These are phyloP conservation scores for Eutrema japonicum DNA, from an alignment of 345 rosid species.

Conservation along the genomic window DNA sequence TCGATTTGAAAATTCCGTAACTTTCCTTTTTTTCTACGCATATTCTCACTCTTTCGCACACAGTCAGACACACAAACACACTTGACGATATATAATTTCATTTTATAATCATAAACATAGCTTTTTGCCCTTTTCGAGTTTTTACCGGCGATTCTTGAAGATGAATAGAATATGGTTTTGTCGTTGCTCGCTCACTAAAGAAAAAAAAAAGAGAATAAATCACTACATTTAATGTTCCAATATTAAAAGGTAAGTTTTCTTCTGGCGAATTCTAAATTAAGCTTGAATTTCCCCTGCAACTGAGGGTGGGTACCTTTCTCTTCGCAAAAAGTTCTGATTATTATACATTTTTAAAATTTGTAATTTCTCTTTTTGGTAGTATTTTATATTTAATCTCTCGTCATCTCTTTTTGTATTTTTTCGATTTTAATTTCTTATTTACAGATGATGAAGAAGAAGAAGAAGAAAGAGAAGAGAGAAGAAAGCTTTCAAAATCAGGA, in stretches of 20 bases:
- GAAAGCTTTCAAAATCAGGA: slow-evolving; percentile 19
- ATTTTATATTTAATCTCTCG: slow-evolving; percentile 33
- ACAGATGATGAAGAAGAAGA: slow-evolving; percentile 45
- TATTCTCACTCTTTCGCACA: slow-evolving; percentile 24
- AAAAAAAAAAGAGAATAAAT: slow-evolving; percentile 1
- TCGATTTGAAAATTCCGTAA: slow-evolving; percentile 31
- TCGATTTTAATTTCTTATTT: slow-evolving; percentile 36
- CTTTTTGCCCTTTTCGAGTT: slow-evolving; percentile 37
- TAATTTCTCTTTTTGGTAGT: slow-evolving; percentile 22
- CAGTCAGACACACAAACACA: slow-evolving; percentile 26
- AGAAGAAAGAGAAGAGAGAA: slow-evolving; percentile 26
- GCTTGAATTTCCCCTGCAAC: slow-evolving; percentile 40
- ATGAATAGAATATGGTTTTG: slow-evolving; percentile 35
- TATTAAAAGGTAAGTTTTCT: background rate
- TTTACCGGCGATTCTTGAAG: slow-evolving; percentile 25
- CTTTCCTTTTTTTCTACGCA: slow-evolving; percentile 22
- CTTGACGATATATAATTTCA: slow-evolving; percentile 10
- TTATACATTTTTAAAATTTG: background rate
- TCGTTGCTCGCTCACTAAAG: slow-evolving; percentile 32
- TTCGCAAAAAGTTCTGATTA: slow-evolving; percentile 22
- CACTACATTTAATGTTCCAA: slow-evolving; percentile 26
- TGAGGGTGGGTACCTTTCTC: slow-evolving; percentile 36
- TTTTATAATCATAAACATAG: slow-evolving; percentile 11
- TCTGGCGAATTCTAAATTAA: slow-evolving; percentile 21
- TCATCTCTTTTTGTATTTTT: slow-evolving; percentile 44